phyloP scores from a whole-genome alignment of 768 basidiomycete species.

The Boletellus emodensis region DNA sequence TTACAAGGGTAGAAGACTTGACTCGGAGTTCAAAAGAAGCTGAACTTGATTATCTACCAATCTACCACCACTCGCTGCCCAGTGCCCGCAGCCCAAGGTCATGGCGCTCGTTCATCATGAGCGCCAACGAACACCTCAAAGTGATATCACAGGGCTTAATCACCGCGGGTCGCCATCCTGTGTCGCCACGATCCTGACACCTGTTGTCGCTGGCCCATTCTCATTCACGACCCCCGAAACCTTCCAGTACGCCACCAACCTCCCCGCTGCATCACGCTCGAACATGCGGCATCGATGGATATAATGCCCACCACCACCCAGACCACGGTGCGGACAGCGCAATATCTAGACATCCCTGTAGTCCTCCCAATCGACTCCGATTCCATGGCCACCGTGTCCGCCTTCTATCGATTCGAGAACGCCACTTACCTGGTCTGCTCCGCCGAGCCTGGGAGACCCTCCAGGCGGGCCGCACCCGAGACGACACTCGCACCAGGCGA shows the following conservation, averaged over 20 bases:
- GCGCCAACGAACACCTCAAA: too few species aligned
- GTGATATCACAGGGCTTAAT: background rate
- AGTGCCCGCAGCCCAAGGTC: too few species aligned
- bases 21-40: too few species aligned
- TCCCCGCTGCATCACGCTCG: background rate
- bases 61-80: too few species aligned
- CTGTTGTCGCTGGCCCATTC: background rate
- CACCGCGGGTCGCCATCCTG: too few species aligned
- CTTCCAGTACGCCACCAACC: background rate
- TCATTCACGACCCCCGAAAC: conserved; percentile 9
- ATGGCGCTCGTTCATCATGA: too few species aligned
- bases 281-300: conserved; percentile 1
- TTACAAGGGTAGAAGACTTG: too few species aligned
- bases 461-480: background rate
- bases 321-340: background rate
- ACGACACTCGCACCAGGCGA: background rate
- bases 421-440: background rate
- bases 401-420: background rate
- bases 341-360: background rate
- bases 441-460: background rate
- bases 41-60: too few species aligned
- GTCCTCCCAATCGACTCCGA: too few species aligned
- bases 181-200: background rate
- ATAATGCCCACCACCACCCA: conserved; percentile 7
- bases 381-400: conserved; percentile 8